Evolutionary conservation across 768 basidiomycete species (phyloP).

Genomic region (Collybia nuda): DNA sequence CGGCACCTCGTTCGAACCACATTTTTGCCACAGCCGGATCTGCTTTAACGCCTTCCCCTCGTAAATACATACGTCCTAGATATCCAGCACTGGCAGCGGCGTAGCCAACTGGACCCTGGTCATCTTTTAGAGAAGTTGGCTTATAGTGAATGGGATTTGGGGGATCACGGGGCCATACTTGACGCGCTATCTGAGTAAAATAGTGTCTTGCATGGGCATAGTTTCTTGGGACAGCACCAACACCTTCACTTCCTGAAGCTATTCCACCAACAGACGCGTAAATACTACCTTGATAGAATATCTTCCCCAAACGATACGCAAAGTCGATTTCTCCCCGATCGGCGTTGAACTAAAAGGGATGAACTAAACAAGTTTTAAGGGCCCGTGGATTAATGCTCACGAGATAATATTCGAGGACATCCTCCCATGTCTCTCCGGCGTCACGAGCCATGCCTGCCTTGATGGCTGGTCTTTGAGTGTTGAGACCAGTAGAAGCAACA

Average conservation of each 20-base stretch:
- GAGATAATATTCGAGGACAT: slow-evolving; percentile 89
- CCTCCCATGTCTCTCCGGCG: slow-evolving; percentile 93
- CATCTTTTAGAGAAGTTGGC: slow-evolving; percentile 45
- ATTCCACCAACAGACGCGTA: slow-evolving; percentile 80
- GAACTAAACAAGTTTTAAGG: neutral
- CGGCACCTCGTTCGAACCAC: slow-evolving; percentile 91
- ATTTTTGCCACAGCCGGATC: slow-evolving; percentile 78
- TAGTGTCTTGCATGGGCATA: slow-evolving; percentile 77
- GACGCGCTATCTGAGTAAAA: slow-evolving; percentile 80
- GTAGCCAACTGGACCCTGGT: slow-evolving; percentile 49
- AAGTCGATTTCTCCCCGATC: slow-evolving; percentile 89
- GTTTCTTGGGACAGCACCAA: slow-evolving; percentile 82
- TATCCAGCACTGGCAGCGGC: slow-evolving; percentile 85
- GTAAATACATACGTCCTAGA: slow-evolving; percentile 89
- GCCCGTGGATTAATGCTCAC: slow-evolving; percentile 36
- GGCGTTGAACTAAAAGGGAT: slow-evolving; percentile 76
- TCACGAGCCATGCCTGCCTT: slow-evolving; percentile 81
- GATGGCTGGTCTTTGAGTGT: slow-evolving; percentile 71
- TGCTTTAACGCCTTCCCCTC: slow-evolving; percentile 87
- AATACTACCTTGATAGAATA: slow-evolving; percentile 95
- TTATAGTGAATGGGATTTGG: slow-evolving; percentile 47
- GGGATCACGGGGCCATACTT: slow-evolving; percentile 87
- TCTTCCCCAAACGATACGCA: slow-evolving; percentile 90
- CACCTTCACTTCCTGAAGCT: slow-evolving; percentile 88
- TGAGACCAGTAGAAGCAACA: slow-evolving; percentile 84